A percentile compares a stretch with the other conserved stretches of the same genome.
Conservation (phyloP, 2,329 filamentous ascomycete genomes). For the Knufia petricola region DNA sequence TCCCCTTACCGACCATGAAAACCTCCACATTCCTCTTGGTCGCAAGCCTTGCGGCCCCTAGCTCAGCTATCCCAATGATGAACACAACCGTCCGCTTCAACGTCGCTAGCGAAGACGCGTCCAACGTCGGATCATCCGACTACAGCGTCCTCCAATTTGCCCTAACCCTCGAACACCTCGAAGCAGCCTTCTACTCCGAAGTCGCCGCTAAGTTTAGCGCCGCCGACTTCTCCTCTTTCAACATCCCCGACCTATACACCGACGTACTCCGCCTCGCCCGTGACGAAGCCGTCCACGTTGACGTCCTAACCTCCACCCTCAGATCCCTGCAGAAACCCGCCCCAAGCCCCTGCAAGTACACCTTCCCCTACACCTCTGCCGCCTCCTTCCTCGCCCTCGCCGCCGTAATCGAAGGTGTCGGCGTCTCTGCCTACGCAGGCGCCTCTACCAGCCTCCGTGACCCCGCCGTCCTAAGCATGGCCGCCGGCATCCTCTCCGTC, state of each 20-base stretch:
- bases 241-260: slow-evolving; percentile 46
- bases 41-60: not conserved
- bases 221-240: slow-evolving; percentile 34
- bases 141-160: slow-evolving; percentile 10
- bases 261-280: slow-evolving; percentile 46
- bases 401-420: slow-evolving; percentile 46
- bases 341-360: slow-evolving; percentile 46
- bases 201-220: slow-evolving; percentile 48
- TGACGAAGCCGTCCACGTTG: slow-evolving; percentile 50
- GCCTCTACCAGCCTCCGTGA: slow-evolving; percentile 49
- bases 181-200: slow-evolving; percentile 53
- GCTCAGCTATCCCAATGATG: not conserved
- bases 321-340: slow-evolving; percentile 32
- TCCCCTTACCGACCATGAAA: too few species aligned
- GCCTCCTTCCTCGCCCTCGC: slow-evolving; percentile 42
- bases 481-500: slow-evolving; percentile 53
- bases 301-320: slow-evolving; percentile 41
- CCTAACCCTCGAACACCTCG: slow-evolving; percentile 42
- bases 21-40: too few species aligned
- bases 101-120: not conserved
- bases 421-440: slow-evolving; percentile 49
- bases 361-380: slow-evolving; percentile 39
- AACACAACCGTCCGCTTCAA: not conserved
- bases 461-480: slow-evolving; percentile 48
- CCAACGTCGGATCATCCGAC: not conserved